Evolutionary conservation across 768 basidiomycete species (phyloP).

Genomic region (Dentipellis fragilis): DNA sequence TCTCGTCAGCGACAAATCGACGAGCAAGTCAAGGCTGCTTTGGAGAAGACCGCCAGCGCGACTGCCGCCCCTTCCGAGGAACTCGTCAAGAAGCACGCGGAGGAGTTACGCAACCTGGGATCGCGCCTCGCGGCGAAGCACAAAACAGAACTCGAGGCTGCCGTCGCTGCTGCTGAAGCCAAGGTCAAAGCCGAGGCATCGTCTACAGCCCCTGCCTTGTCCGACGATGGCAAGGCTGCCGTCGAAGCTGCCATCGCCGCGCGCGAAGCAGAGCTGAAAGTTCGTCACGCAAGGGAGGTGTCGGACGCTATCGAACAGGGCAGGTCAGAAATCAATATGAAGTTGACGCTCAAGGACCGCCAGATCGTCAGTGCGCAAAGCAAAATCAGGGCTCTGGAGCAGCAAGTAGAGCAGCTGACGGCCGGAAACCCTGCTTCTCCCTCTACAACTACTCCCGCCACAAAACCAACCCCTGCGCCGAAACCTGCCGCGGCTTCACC

Average conservation of each 20-base stretch:
- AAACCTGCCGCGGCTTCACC: slow-evolving; percentile 4
- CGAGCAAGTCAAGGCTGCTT: slow-evolving; percentile 44
- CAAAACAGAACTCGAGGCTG: slow-evolving; percentile 41
- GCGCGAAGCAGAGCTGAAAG: slow-evolving; percentile 36
- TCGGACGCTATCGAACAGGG: slow-evolving; percentile 60
- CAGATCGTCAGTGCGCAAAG: slow-evolving; percentile 53
- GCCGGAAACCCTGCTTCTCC: slow-evolving; percentile 30
- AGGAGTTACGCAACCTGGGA: slow-evolving; percentile 49
- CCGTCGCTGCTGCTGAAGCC: slow-evolving; percentile 29
- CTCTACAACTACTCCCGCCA: background rate
- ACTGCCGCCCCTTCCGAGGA: slow-evolving; percentile 27
- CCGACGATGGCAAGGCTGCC: slow-evolving; percentile 31
- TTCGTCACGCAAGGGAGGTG: slow-evolving; percentile 45
- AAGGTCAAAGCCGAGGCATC: slow-evolving; percentile 17
- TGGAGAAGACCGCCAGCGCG: slow-evolving; percentile 38
- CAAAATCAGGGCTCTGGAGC: slow-evolving; percentile 60
- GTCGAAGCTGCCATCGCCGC: slow-evolving; percentile 39
- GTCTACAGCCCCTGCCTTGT: slow-evolving; percentile 11
- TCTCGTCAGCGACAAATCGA: slow-evolving; percentile 43
- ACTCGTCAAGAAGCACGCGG: slow-evolving; percentile 40
- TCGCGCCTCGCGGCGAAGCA: slow-evolving; percentile 43
- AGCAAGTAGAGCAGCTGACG: slow-evolving; percentile 47
- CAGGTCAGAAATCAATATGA: slow-evolving; percentile 49
- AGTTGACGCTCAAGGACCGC: slow-evolving; percentile 60
- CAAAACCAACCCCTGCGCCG: background rate